phyloP scores from a whole-genome alignment of 2,329 filamentous ascomycete species.

The Pyricularia sp. region DNA sequence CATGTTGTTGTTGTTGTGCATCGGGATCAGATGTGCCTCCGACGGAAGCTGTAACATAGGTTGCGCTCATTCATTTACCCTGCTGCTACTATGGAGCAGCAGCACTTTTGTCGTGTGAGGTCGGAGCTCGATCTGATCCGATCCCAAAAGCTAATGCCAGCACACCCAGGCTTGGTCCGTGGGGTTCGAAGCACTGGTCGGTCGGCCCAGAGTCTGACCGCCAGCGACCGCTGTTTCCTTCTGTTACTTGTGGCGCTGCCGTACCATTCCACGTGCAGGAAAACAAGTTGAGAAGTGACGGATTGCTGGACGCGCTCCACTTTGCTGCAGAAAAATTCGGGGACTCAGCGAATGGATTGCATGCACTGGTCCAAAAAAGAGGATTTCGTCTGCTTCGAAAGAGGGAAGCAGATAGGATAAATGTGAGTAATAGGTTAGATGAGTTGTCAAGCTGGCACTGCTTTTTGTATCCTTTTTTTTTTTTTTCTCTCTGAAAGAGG shows the following conservation, averaged over 20 bases:
- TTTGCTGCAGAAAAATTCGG: background rate
- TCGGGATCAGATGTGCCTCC: background rate
- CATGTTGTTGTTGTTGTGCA: background rate
- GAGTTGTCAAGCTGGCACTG: background rate
- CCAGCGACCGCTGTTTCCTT: background rate
- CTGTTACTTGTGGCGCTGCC: background rate
- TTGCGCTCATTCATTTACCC: constrained; percentile 1
- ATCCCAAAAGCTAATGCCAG: background rate
- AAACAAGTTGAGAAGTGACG: background rate
- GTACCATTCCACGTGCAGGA: background rate
- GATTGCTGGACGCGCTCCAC: background rate
- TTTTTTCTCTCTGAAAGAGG: background rate
- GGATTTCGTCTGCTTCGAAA: background rate
- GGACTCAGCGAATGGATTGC: background rate
- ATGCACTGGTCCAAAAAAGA: background rate
- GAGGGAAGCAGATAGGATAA: background rate
- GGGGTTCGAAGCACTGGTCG: background rate
- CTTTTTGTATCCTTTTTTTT: background rate
- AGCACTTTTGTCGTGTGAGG: background rate
- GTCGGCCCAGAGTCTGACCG: background rate
- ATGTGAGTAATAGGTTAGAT: background rate
- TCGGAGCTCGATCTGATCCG: background rate
- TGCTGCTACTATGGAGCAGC: background rate
- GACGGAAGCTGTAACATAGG: background rate
- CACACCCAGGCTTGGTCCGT: background rate